Conservation (phyloP, 2,329 filamentous ascomycete species). For the Fusarium fracticaudum region DNA sequence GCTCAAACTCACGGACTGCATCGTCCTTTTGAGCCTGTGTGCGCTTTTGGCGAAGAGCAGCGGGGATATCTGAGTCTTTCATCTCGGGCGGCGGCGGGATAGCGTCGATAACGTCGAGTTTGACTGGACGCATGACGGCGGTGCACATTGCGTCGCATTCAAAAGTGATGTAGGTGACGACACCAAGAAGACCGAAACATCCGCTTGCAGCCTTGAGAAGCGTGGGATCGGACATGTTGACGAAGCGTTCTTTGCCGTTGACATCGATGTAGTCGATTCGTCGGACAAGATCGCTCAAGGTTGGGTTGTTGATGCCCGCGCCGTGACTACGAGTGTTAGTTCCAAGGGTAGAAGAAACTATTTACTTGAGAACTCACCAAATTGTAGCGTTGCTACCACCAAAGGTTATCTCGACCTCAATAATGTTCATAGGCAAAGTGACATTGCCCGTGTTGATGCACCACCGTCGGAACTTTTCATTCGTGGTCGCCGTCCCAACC, state of each 20-base stretch:
- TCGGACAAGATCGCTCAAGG: neutral
- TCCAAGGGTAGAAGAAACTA: accelerated
- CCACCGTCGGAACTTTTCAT: neutral
- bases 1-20: neutral
- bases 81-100: neutral
- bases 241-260: neutral
- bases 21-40: neutral
- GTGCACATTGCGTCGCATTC: neutral
- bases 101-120: neutral
- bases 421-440: neutral
- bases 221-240: neutral
- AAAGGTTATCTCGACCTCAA: neutral
- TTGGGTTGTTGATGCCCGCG: neutral
- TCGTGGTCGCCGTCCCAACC: neutral
- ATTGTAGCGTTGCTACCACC: neutral
- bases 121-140: neutral
- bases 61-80: neutral
- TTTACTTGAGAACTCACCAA: accelerated
- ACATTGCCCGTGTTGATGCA: neutral
- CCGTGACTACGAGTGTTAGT: neutral
- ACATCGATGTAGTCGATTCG: neutral
- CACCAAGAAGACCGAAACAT: neutral
- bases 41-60: neutral
- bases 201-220: neutral
- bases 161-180: neutral